Evolutionary conservation across 2,329 filamentous ascomycete genomes (phyloP).

Genomic region (Penicillium glabrum): DNA sequence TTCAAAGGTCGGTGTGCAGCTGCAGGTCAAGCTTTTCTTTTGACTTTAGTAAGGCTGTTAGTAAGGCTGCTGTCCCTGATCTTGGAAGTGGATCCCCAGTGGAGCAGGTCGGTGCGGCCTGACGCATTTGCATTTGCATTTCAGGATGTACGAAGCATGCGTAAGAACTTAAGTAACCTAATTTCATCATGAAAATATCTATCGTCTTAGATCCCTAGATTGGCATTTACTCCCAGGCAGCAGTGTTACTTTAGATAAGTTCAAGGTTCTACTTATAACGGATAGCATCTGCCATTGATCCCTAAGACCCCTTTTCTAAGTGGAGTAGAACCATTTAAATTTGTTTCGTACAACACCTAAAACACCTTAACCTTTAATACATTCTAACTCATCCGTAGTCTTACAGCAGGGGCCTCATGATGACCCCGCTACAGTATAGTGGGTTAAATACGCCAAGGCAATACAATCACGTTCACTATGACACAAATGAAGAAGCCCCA

Average conservation of each 20-base stretch:
- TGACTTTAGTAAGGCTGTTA: neutral
- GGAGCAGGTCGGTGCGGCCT: neutral
- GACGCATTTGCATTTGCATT: slow-evolving; percentile 1
- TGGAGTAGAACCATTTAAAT: neutral
- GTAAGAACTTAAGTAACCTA: neutral
- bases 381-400: too few relatives aligned
- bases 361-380: too few relatives aligned
- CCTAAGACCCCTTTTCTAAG: neutral
- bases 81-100: neutral
- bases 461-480: neutral
- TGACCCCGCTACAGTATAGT: too few relatives aligned
- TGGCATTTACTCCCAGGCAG: too few relatives aligned
- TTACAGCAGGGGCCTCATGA: too few relatives aligned
- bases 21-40: neutral
- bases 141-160: neutral
- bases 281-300: neutral
- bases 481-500: too few relatives aligned
- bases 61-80: neutral
- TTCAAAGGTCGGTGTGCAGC: neutral
- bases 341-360: neutral
- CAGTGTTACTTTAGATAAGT: too few relatives aligned
- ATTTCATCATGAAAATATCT: neutral
- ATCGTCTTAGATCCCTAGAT: neutral
- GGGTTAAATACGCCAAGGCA: too few relatives aligned
- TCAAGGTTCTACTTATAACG: neutral